Evolutionary conservation across 306 rosid genomes (phyloP), one percentile per base, ranked within the genome.

Genomic region (Vicia villosa): DNA sequence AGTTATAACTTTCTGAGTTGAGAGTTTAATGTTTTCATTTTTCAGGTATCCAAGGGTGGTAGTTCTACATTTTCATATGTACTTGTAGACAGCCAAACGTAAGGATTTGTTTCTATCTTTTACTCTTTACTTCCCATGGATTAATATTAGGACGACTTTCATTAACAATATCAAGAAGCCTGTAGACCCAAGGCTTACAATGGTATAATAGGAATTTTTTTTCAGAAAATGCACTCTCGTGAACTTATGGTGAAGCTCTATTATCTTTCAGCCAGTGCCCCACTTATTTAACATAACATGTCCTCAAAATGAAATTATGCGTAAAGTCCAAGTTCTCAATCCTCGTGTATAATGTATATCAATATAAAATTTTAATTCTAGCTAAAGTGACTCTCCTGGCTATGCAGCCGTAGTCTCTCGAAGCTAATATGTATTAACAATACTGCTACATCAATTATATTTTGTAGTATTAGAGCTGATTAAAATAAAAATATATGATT

Each of bases 31-130:
- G 0, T 36, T 34, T 70, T 64, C 43, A 19, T 55, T 78, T 80
- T 81, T 56, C 88, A 94, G 96, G 89, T 88, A 65, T 76, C 96
- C 38, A 55, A 88, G 72, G 91, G 81, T n/a, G 98, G 95, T 8
- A 87, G 70, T 73, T 88, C 98, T 77, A 86, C 97, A 3, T 85
- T 94, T 75, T 70, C 95, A 36, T 94, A 87, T 69, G 56, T 94
- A 32, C 79, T 90, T 68, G 95, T 94, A 16, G 98, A 94, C 83
- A 85, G 57, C 40, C 84, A 87, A 82, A 94, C 79, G 98, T 90
- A 79, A 85, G 97, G 47, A 50, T 55, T 68, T 28, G 12, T 67
- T 69, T 47, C 38, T 30, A 5, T 79, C 36, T 42, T 74, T 74
- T 66, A 15, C 55, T 51, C 66, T 32, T 61, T 57, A 14, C 42